These are phyloP conservation scores for Arthrocladium fulminans DNA, from an alignment of 2,329 filamentous ascomycete genomes.

Conservation along the genomic window DNA sequence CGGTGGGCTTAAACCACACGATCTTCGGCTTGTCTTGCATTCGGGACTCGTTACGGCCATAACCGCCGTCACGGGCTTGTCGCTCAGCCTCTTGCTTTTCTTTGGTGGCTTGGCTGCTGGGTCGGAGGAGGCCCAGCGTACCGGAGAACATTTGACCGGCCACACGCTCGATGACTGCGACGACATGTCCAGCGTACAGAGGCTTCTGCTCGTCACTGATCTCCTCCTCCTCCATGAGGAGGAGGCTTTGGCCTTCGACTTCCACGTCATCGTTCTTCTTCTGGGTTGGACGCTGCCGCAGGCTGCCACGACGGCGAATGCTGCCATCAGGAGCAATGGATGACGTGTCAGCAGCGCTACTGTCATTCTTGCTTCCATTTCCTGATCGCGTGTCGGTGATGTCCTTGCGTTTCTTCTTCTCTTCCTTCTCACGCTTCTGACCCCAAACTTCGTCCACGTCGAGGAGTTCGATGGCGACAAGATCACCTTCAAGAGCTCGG, in stretches of 20 bases:
- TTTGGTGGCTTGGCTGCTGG: slow-evolving; percentile 96
- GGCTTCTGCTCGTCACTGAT: slow-evolving; percentile 98
- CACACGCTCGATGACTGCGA: slow-evolving; percentile 93
- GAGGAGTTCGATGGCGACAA: slow-evolving; percentile 89
- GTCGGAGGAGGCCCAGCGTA: slow-evolving; percentile 83
- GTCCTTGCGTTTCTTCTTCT: slow-evolving; percentile 99
- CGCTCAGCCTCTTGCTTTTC: slow-evolving; percentile 98
- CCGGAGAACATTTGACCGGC: slow-evolving; percentile 99
- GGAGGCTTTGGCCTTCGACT: slow-evolving; percentile 91
- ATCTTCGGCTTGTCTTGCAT: slow-evolving; percentile 98
- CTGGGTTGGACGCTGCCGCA: slow-evolving; percentile 92
- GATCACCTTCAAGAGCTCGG: slow-evolving; percentile 87
- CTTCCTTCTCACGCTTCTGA: slow-evolving; percentile 98
- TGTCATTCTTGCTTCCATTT: slow-evolving; percentile 50
- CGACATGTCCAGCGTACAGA: slow-evolving; percentile 90
- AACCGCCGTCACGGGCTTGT: slow-evolving; percentile 73
- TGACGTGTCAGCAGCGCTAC: slow-evolving; percentile 53
- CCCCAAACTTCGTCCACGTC: slow-evolving; percentile 98
- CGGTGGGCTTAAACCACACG: slow-evolving; percentile 99
- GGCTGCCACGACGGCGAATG: slow-evolving; percentile 83
- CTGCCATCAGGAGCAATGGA: slow-evolving; percentile 63
- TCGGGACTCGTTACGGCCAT: slow-evolving; percentile 63
- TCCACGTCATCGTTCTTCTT: slow-evolving; percentile 99
- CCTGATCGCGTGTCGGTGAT: slow-evolving; percentile 85
- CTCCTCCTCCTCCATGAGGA: slow-evolving; percentile 95